Percentiles rank a stretch among this genome's conserved stretches.
phyloP scores from a whole-genome alignment of 495 filamentous ascomycete genomes.

The Aspergillus sclerotioniger region DNA sequence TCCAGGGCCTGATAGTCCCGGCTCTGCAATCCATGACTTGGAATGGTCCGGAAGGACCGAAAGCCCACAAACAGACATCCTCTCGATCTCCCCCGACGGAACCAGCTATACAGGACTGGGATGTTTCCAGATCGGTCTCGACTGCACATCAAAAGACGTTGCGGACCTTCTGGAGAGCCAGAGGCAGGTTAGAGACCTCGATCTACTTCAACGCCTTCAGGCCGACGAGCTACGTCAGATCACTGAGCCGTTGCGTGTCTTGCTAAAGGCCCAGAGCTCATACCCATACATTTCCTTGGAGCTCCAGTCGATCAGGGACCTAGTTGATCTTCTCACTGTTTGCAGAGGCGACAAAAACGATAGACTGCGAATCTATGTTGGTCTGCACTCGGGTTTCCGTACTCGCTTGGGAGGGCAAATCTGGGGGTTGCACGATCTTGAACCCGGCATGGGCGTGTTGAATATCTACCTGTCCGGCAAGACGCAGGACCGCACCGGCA shows the following conservation, averaged over 20 bases:
- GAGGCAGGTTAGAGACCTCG: slow-evolving; percentile 13
- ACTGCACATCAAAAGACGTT: slow-evolving; percentile 16
- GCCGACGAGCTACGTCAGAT: slow-evolving; percentile 9
- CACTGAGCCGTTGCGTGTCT: slow-evolving; percentile 4
- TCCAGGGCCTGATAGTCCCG: neutral
- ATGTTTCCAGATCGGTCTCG: slow-evolving; percentile 22
- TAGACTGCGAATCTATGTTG: slow-evolving; percentile 13
- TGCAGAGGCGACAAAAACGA: slow-evolving; percentile 13
- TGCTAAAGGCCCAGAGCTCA: neutral
- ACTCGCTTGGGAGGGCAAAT: slow-evolving; percentile 16
- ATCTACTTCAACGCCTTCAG: slow-evolving; percentile 17
- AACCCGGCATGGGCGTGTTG: slow-evolving; percentile 4
- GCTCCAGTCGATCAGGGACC: neutral
- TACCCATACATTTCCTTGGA: neutral
- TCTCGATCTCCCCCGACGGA: slow-evolving; percentile 16
- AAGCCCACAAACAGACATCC: slow-evolving; percentile 7
- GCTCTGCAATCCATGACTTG: slow-evolving; percentile 11
- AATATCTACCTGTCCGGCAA: slow-evolving; percentile 17
- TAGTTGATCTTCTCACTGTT: slow-evolving; percentile 11
- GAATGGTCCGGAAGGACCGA: slow-evolving; percentile 12
- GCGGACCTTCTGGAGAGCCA: slow-evolving; percentile 16
- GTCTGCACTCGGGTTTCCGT: slow-evolving; percentile 18
- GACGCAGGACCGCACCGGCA: slow-evolving; percentile 11
- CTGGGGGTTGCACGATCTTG: slow-evolving; percentile 16
- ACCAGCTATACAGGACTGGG: slow-evolving; percentile 14